Evolutionary conservation across 345 rosid genomes (phyloP), one percentile per base, ranked within the genome.

Genomic region (Moricandia arvensis): DNA sequence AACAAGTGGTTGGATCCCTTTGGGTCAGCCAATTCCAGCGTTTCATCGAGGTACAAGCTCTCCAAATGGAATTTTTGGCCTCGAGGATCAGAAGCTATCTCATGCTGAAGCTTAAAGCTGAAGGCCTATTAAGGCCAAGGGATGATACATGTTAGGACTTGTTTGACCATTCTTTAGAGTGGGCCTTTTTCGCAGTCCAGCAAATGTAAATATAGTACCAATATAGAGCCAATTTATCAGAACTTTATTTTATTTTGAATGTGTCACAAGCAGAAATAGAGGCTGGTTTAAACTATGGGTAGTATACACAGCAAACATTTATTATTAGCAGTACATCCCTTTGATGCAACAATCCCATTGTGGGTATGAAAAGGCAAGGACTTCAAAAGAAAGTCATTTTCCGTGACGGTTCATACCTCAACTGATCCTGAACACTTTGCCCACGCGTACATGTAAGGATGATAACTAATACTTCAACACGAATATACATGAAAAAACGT

Each of bases 321-420:
- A 94, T 94, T 67, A 91, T 94, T 66, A 94, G 98, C 30, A n/a
- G 98, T 94, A 6, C 98, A 94, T 68, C 98, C 98, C 98, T 12
- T 16, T 94, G 82, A 94, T 94, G 98, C 98, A 94, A 77, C 98
- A 94, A 94, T 94, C 55, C 96, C 98, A 67, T 75, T 90, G 66
- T 86, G 91, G 92, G 97, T 91, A 80, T 94, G 30, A 94, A 90
- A 85, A 86, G 97, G 93, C 91, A 94, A 82, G 89, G 93, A 47
- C 87, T 91, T 49, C 95, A 91, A 53, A 90, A 87, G 87, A 94
- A 90, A 89, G 98, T 94, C 18, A 60, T 91, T 66, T 94, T 94
- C 51, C 51, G 96, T 84, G 5, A 94, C 98, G 2, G 96, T 94
- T n/a, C n/a, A n/a, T 68, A 94, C 91, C 63, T n/a, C n/a, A n/a